These are phyloP conservation scores for Pseudopithomyces chartarum DNA, from an alignment of 2,329 filamentous ascomycete species.

Conservation along the genomic window DNA sequence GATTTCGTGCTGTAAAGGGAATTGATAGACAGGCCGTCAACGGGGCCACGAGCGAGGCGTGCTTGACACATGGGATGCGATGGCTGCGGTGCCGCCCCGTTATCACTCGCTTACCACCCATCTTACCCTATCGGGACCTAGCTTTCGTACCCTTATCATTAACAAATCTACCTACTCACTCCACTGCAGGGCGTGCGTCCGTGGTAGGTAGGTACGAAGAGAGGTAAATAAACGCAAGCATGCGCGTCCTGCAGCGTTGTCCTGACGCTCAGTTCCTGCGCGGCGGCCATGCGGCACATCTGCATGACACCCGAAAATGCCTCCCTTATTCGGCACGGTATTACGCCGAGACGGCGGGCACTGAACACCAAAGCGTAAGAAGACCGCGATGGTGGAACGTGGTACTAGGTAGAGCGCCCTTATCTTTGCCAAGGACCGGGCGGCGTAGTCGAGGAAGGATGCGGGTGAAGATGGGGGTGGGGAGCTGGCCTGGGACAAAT, in stretches of 20 bases:
- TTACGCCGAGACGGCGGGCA: conserved; percentile 1
- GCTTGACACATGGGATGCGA: conserved; percentile 1
- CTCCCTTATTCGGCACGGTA: neutral
- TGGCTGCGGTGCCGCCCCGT: neutral
- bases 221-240: too few species aligned
- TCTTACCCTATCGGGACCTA: neutral
- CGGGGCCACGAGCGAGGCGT: neutral
- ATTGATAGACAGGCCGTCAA: conserved; percentile 1
- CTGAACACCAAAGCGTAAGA: neutral
- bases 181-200: neutral
- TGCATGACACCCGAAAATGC: neutral
- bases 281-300: neutral
- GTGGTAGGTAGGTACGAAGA: too few species aligned
- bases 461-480: conserved; percentile 1
- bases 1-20: conserved; percentile 6
- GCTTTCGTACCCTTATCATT: conserved; percentile 1
- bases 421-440: conserved; percentile 9
- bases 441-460: conserved; percentile 1
- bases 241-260: neutral
- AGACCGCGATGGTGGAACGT: neutral
- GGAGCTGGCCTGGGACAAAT: neutral
- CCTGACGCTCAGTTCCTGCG: neutral
- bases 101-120: neutral
- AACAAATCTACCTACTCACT: too few species aligned
- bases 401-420: neutral